Evolutionary conservation across 495 filamentous ascomycete genomes (phyloP).

Genomic region (Parathielavia hyrcaniae): DNA sequence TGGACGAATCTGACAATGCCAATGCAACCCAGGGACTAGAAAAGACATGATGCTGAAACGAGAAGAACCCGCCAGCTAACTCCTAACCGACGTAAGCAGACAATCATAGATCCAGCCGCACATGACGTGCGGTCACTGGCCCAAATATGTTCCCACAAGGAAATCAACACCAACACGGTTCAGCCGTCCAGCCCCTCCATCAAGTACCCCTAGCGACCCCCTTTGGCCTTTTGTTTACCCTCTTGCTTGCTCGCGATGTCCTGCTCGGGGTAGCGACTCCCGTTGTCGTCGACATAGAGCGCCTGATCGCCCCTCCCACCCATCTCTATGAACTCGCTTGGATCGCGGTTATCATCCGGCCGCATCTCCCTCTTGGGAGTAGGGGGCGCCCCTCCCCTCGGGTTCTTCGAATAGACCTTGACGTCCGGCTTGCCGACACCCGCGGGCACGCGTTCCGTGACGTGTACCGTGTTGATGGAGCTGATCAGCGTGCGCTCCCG

Average conservation of each 20-base stretch:
- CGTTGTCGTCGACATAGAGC: constrained; percentile 60
- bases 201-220: background rate
- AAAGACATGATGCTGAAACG: background rate
- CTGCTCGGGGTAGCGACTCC: constrained; percentile 41
- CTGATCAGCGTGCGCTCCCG: constrained; percentile 82
- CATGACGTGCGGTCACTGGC: background rate
- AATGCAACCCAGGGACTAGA: background rate
- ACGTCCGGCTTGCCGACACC: constrained; percentile 52
- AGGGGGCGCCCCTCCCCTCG: constrained; percentile 29
- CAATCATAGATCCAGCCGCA: background rate
- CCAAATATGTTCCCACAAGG: background rate
- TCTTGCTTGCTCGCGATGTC: constrained; percentile 33
- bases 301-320: constrained; percentile 77
- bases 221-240: constrained; percentile 12
- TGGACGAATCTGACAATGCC: background rate
- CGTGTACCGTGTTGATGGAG: constrained; percentile 70
- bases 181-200: background rate
- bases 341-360: constrained; percentile 57
- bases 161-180: background rate
- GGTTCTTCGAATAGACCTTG: constrained; percentile 77
- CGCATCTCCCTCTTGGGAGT: constrained; percentile 46
- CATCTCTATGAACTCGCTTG: constrained; percentile 70
- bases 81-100: background rate
- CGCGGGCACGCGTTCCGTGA: constrained; percentile 55
- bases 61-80: background rate